These are phyloP conservation scores for Chytriomyces sp. DNA, from an alignment of 192 early-diverging fungal species.

Conservation along the genomic window DNA sequence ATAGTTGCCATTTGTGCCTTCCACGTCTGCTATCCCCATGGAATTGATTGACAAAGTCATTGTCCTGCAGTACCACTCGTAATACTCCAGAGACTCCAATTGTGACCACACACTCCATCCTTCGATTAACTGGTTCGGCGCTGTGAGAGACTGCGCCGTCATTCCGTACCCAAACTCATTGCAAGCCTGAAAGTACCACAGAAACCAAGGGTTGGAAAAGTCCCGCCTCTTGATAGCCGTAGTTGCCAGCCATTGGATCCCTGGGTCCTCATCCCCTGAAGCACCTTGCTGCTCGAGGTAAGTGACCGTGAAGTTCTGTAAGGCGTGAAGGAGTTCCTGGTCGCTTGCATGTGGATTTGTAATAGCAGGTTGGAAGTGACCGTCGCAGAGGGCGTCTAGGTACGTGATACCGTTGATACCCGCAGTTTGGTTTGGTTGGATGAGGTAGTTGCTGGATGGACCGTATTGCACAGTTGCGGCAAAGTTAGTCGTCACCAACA, in stretches of 20 bases:
- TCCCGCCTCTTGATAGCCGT: not conserved
- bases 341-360: not conserved
- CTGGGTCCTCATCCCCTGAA: not conserved
- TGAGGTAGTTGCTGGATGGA: slow-evolving; percentile 4
- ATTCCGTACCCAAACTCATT: slow-evolving; percentile 27
- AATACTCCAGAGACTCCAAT: not conserved
- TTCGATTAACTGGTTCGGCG: not conserved
- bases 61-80: not conserved
- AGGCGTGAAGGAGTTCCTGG: not conserved
- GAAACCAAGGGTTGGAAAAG: not conserved
- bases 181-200: slow-evolving; percentile 20
- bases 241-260: not conserved
- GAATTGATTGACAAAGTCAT: not conserved
- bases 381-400: slow-evolving; percentile 9
- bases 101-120: slow-evolving; percentile 24
- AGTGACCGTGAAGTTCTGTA: not conserved
- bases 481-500: not conserved
- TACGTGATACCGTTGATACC: not conserved
- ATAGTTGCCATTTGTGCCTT: not conserved
- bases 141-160: not conserved
- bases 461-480: slow-evolving; percentile 15
- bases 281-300: not conserved
- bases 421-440: not conserved
- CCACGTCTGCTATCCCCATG: not conserved
- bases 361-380: slow-evolving; percentile 13